These are phyloP conservation scores for Filosporella fistucella DNA, from an alignment of 495 filamentous ascomycete species.

Conservation along the genomic window DNA sequence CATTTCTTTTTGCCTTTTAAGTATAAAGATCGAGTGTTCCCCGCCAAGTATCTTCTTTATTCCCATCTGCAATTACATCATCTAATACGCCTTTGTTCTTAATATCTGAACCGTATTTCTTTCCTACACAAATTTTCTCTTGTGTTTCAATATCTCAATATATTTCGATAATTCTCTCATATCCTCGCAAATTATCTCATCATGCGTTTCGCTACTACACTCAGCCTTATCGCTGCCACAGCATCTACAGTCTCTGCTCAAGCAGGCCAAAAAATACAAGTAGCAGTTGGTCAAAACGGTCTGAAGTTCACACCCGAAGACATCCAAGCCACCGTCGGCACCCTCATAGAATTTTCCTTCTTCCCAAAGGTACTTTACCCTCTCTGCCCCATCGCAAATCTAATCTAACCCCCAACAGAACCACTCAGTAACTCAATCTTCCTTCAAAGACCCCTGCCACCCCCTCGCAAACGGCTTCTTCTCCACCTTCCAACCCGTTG, in stretches of 20 bases:
- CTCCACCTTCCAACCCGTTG: constrained; percentile 35
- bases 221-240: constrained; percentile 3
- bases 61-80: neutral
- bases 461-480: constrained; percentile 33
- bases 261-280: constrained; percentile 6
- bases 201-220: constrained; percentile 6
- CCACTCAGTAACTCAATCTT: constrained; percentile 68
- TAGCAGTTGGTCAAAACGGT: constrained; percentile 9
- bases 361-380: constrained; percentile 15
- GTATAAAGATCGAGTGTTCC: neutral
- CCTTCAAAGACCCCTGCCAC: constrained; percentile 61
- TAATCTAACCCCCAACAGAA: constrained; percentile 26
- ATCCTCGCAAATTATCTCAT: neutral
- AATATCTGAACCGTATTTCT: neutral
- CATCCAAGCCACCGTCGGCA: constrained; percentile 14
- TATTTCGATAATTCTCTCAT: neutral
- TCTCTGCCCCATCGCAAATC: neutral
- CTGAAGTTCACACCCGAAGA: constrained; percentile 10
- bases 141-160: neutral
- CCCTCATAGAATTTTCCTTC: constrained; percentile 15
- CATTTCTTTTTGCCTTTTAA: neutral
- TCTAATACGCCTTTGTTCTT: neutral
- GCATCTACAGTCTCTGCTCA: constrained; percentile 1
- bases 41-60: neutral
- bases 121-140: neutral